A percentile compares a stretch with the other conserved stretches of the same genome.
Conservation (phyloP, 1,284 basidiomycete genomes). For the Polyporus tsugae region DNA sequence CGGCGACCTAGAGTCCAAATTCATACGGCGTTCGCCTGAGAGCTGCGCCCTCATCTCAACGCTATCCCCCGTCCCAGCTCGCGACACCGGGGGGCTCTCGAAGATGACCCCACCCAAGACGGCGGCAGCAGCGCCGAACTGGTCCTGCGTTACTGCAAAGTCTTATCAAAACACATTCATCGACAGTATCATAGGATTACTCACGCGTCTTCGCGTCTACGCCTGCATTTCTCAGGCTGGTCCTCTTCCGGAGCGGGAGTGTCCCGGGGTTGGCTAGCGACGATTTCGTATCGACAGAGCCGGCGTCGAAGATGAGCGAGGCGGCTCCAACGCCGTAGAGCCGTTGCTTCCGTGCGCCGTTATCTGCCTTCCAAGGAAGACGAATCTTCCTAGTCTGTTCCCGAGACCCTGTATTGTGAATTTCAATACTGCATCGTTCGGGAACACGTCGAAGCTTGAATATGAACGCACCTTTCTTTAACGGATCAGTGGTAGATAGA, state of each 20-base stretch:
- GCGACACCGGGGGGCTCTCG: not conserved
- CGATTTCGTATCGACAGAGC: not conserved
- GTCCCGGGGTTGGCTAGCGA: not conserved
- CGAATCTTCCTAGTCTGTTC: not conserved
- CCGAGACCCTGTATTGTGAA: too few relatives aligned
- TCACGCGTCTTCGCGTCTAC: not conserved
- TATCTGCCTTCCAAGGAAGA: not conserved
- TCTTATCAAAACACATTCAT: not conserved
- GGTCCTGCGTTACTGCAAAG: not conserved
- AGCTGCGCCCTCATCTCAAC: not conserved
- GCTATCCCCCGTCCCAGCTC: not conserved
- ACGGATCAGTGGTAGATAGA: not conserved
- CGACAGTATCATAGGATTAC: not conserved
- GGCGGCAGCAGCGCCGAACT: not conserved
- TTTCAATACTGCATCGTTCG: too few relatives aligned
- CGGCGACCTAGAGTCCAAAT: not conserved
- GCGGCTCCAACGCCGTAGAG: not conserved
- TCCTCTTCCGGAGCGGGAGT: not conserved
- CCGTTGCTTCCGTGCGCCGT: not conserved
- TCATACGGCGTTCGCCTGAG: not conserved
- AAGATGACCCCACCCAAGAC: not conserved
- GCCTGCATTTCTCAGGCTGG: not conserved
- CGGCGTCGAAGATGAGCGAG: slow-evolving; percentile 1
- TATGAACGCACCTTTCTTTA: not conserved
- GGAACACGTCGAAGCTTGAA: not conserved